A percentile compares a stretch with the other conserved stretches of the same genome.
phyloP scores from a whole-genome alignment of 2,329 filamentous ascomycete genomes.

The Teratosphaeria epicoccoides region DNA sequence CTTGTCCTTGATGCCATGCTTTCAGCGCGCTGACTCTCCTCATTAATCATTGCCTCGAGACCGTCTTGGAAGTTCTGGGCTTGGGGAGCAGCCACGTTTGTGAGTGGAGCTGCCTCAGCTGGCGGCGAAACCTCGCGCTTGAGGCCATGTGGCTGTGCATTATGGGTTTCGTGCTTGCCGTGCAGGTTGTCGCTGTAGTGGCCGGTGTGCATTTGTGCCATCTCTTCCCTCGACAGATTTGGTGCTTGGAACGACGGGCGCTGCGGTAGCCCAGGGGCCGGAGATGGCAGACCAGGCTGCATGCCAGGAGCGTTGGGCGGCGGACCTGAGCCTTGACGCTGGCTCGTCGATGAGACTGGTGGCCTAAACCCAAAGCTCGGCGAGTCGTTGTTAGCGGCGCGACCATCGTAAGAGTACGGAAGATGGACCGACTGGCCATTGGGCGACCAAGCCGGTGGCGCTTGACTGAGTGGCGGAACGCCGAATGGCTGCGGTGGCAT shows the following conservation, averaged over 20 bases:
- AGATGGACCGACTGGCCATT: background rate
- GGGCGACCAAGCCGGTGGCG: background rate
- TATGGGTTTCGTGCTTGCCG: slow-evolving; percentile 29
- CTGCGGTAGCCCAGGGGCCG: slow-evolving; percentile 48
- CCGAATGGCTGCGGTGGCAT: background rate
- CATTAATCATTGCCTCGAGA: background rate
- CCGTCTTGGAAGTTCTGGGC: background rate
- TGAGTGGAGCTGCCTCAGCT: background rate
- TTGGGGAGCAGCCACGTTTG: background rate
- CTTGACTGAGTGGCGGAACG: background rate
- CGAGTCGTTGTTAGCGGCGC: background rate
- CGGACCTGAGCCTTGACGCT: background rate
- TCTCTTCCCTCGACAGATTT: slow-evolving; percentile 41
- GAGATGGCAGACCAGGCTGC: slow-evolving; percentile 35
- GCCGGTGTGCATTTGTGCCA: slow-evolving; percentile 48
- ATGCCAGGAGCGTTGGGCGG: slow-evolving; percentile 1
- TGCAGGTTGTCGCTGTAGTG: slow-evolving; percentile 28
- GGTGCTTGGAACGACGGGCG: slow-evolving; percentile 48
- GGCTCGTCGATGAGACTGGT: background rate
- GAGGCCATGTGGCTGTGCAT: background rate
- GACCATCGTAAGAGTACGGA: background rate
- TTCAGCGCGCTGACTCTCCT: background rate
- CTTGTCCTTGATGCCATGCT: background rate
- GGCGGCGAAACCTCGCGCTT: background rate
- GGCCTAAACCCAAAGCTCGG: background rate